phyloP scores from a whole-genome alignment of 139 green algal genomes.

The Diplosphaera chodatii region DNA sequence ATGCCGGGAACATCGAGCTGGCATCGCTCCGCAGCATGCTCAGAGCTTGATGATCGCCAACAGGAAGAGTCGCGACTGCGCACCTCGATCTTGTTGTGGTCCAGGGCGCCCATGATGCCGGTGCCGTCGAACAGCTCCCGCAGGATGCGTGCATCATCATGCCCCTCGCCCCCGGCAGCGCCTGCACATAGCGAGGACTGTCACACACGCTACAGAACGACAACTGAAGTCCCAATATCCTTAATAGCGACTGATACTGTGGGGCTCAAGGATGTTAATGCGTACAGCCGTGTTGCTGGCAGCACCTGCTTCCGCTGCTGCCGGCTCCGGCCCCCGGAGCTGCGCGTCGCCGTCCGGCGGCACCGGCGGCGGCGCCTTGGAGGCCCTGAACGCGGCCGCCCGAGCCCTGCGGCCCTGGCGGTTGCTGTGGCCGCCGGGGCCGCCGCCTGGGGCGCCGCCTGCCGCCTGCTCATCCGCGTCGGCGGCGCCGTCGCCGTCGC shows the following conservation, averaged over 20 bases:
- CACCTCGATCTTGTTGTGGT: conserved; percentile 76
- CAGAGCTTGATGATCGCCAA: too few species aligned
- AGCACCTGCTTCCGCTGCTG: not conserved
- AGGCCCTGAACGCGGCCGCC: not conserved
- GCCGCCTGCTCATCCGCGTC: not conserved
- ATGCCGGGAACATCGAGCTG: too few species aligned
- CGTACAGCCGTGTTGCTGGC: too few species aligned
- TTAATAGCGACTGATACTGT: too few species aligned
- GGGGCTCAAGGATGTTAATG: too few species aligned
- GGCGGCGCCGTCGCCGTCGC: not conserved
- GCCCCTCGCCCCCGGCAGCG: not conserved
- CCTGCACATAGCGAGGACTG: too few species aligned
- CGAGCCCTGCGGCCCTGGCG: not conserved
- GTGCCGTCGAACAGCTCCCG: conserved; percentile 80
- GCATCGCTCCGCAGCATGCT: too few species aligned
- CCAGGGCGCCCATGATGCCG: conserved; percentile 58
- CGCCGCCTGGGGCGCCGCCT: not conserved
- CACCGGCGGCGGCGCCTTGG: not conserved
- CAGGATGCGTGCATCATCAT: conserved; percentile 67
- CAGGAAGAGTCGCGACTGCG: too few species aligned
- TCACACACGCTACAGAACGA: too few species aligned
- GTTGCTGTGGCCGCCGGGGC: not conserved
- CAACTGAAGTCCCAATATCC: too few species aligned
- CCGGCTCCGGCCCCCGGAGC: not conserved
- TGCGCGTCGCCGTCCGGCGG: not conserved